Base-by-base conservation (phyloP, 169 alveolate genomes). In the Plasmodium billcollinsi region DNA sequence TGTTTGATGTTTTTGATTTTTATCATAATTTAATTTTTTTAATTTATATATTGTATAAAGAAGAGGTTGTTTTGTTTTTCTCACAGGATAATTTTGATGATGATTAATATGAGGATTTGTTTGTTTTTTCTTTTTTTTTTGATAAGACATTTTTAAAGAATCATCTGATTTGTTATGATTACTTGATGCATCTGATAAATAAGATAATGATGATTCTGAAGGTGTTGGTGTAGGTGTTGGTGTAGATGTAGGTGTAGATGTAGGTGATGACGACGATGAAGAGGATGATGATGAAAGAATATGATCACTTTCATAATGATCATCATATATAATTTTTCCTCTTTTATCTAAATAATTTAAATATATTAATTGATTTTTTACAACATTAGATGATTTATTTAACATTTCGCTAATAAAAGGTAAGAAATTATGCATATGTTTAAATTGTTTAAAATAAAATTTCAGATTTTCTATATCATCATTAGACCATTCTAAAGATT, bases 401-500 rank as follows among this genome's bases (percentile, higher is more conserved):
- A 80, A 39, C 83, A 80, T 69, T 61, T 80, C 83, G n/a, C 90
- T 80, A 15, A 80, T 67, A 15, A 80, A 80, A 8, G 90, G 80
- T 14, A 80, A 9, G 49, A 67, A 80, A 11, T 58, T 80, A 43
- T 80, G 83, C 90, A 80, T 80, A 2, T 80, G 90, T 24, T 80
- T 80, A 26, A 80, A 80, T 47, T 80, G 90, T 26, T 80, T 80
- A 45, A 80, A 80, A 61, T 80, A 80, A 0, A 80, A 4, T 47
- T 80, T 80, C 14, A 80, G 24, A 49, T 72, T 67, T 39, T 80
- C 73, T 0, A 80, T 20, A 80, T 80, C 90, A 39, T 80, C 90
- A 2, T 54, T 11, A 20, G 76, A 61, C 90, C 90, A 80, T 45
- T 80, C 83, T 21, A 80, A n/a, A 1, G 72, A 12, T 80, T 80